phyloP scores from a whole-genome alignment of 352 stramenopile species.

The Blastocystis sp. region DNA sequence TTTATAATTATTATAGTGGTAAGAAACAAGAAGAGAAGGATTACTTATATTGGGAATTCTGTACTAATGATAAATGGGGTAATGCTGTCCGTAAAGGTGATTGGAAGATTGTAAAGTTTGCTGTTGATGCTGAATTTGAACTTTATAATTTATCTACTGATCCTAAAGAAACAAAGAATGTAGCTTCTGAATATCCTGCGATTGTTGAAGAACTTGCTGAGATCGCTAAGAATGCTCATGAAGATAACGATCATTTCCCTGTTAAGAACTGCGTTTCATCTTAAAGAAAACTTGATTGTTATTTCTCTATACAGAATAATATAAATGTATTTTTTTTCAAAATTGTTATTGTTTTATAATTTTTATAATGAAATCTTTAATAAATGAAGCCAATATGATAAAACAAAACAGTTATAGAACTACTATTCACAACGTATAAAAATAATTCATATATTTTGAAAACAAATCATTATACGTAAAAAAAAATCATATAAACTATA shows the following conservation, averaged over 20 bases:
- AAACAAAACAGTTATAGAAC: too few relatives aligned
- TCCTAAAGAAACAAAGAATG: neutral
- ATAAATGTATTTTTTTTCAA: too few relatives aligned
- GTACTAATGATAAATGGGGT: neutral
- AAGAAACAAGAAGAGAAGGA: neutral
- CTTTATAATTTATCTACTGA: slow-evolving; percentile 7
- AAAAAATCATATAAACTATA: too few relatives aligned
- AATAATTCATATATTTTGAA: too few relatives aligned
- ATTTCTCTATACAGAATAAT: too few relatives aligned
- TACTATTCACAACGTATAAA: too few relatives aligned
- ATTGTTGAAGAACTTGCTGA: neutral
- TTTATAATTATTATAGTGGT: neutral
- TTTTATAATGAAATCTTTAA: too few relatives aligned
- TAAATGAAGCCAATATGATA: too few relatives aligned
- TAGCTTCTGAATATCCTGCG: neutral
- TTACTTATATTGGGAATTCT: neutral
- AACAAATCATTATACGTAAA: too few relatives aligned
- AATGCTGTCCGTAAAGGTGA: neutral
- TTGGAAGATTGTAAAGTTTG: slow-evolving; percentile 4
- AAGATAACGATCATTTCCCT: neutral
- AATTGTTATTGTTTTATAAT: too few relatives aligned
- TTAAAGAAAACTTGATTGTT: too few relatives aligned
- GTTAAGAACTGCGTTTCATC: neutral
- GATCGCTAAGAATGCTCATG: neutral
- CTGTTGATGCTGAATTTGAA: neutral